Conservation (phyloP, 768 basidiomycete genomes). For the Mycena chlorophos region DNA sequence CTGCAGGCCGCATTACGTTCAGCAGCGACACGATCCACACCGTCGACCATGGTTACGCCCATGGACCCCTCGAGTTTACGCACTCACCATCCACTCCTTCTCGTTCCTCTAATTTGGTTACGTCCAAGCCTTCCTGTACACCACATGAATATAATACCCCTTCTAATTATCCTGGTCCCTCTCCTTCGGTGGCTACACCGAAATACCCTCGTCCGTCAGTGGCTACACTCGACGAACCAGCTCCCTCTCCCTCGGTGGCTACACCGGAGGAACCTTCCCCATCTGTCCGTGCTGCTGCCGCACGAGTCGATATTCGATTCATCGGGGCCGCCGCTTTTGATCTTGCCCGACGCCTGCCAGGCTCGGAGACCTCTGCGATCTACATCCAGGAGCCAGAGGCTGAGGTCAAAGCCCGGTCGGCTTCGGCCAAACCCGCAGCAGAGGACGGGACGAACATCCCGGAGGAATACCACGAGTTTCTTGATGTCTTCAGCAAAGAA, state of each 20-base stretch:
- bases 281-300: neutral
- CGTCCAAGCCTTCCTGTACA: too few relatives aligned
- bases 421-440: neutral
- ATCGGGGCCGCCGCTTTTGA: neutral
- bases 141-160: too few relatives aligned
- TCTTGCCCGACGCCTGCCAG: neutral
- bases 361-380: neutral
- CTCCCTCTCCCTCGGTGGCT: neutral
- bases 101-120: neutral
- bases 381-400: neutral
- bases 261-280: too few relatives aligned
- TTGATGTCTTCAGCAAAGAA: conserved; percentile 28
- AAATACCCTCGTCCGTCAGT: neutral
- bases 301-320: neutral
- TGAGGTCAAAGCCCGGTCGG: neutral
- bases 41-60: neutral
- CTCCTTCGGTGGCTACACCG: neutral
- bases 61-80: neutral
- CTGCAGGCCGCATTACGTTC: neutral
- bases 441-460: neutral
- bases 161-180: too few relatives aligned
- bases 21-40: neutral
- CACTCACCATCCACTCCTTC: neutral
- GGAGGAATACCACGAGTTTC: conserved; percentile 30
- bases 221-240: neutral